Conservation (phyloP, 352 stramenopile genomes). For the Plasmopara muralis region DNA sequence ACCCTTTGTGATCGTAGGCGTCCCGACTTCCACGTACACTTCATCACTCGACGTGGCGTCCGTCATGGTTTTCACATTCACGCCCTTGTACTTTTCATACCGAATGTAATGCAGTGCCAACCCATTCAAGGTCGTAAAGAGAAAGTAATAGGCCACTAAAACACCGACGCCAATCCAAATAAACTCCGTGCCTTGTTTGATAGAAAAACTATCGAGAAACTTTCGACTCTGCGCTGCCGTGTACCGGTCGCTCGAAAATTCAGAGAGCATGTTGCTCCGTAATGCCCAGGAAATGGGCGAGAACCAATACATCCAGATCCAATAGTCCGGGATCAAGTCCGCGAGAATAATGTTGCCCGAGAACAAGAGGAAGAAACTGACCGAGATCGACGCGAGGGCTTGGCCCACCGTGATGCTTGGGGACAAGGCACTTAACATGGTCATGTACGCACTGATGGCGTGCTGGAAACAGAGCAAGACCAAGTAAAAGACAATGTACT, state of each 20-base stretch:
- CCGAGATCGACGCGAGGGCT: conserved; percentile 36
- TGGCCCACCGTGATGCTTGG: conserved; percentile 52
- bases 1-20: conserved; percentile 5
- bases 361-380: conserved; percentile 65
- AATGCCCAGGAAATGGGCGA: conserved; percentile 55
- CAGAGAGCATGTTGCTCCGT: conserved; percentile 46
- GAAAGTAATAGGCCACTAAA: conserved; percentile 43
- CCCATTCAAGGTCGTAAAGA: conserved; percentile 43
- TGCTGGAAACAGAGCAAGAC: conserved; percentile 74
- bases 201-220: conserved; percentile 31
- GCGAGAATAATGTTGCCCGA: conserved; percentile 68
- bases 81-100: conserved; percentile 38
- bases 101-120: conserved; percentile 46
- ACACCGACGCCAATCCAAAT: conserved; percentile 45
- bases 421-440: conserved; percentile 42
- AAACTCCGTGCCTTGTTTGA: conserved; percentile 32
- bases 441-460: conserved; percentile 59
- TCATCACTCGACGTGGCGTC: conserved; percentile 19
- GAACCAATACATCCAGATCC: conserved; percentile 79
- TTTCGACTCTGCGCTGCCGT: conserved; percentile 5
- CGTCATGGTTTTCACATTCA: conserved; percentile 28
- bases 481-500: conserved; percentile 71
- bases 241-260: conserved; percentile 39
- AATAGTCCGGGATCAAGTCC: conserved; percentile 59
- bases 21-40: conserved; percentile 35